Percentiles rank a stretch among this genome's conserved stretches.
phyloP scores from a whole-genome alignment of 164 flowering plant genomes.

The Litsea cubeba region DNA sequence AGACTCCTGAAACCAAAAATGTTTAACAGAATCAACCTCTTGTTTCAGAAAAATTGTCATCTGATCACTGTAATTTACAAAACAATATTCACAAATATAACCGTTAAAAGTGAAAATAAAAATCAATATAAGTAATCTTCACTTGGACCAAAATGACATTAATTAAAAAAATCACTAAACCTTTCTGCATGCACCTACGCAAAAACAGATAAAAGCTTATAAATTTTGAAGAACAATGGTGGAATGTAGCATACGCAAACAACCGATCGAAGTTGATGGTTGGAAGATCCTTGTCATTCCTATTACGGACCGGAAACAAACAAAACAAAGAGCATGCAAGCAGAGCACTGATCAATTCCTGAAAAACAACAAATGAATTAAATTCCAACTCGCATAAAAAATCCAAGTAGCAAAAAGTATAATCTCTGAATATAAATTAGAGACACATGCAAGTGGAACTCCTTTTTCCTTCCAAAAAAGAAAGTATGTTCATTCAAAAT shows the following conservation, averaged over 20 bases:
- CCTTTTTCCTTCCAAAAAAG: background rate
- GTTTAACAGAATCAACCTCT: background rate
- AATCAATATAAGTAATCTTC: background rate
- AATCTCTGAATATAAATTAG: background rate
- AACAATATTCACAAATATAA: background rate
- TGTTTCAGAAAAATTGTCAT: background rate
- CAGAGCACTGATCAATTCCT: conserved; percentile 86
- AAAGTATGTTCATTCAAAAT: background rate
- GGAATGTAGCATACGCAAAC: conserved; percentile 65
- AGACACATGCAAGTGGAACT: background rate
- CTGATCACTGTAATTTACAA: background rate
- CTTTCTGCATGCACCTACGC: background rate
- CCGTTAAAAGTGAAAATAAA: background rate
- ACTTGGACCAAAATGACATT: background rate
- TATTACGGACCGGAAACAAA: conserved; percentile 56
- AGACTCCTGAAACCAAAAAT: conserved; percentile 47
- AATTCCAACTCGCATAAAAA: background rate
- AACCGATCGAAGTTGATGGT: conserved; percentile 76
- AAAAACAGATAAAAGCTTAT: background rate
- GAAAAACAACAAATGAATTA: conserved; percentile 20
- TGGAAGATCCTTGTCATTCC: conserved; percentile 68
- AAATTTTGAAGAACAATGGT: background rate
- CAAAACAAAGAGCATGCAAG: conserved; percentile 88
- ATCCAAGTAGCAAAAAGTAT: background rate
- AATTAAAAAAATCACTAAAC: background rate